These are phyloP conservation scores for Amoebophrya sp. DNA, from an alignment of 169 alveolate species.

Conservation along the genomic window DNA sequence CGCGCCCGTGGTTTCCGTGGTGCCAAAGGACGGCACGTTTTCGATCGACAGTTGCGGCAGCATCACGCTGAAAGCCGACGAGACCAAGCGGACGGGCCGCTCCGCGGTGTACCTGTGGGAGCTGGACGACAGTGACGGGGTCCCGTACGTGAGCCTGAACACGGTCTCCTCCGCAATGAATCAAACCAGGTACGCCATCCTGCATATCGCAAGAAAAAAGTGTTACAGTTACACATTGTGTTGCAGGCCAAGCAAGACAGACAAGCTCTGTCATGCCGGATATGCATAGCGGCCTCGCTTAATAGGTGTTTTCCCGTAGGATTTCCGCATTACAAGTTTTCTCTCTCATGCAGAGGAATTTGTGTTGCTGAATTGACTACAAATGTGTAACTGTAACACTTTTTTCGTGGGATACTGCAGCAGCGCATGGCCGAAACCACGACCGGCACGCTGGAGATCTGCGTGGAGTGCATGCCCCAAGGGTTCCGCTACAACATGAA, in stretches of 20 bases:
- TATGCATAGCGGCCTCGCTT: too few species aligned
- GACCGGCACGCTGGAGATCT: not conserved
- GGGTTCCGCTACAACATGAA: not conserved
- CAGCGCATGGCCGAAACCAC: not conserved
- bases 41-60: not conserved
- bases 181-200: not conserved
- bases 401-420: too few species aligned
- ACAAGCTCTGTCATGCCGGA: too few species aligned
- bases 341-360: too few species aligned
- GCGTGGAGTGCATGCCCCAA: slow-evolving; percentile 21
- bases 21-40: not conserved
- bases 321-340: too few species aligned
- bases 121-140: not conserved
- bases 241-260: too few species aligned
- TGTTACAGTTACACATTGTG: too few species aligned
- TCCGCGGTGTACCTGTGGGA: not conserved
- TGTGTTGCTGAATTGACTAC: too few species aligned
- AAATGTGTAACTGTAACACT: too few species aligned
- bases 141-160: not conserved
- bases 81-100: not conserved
- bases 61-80: slow-evolving; percentile 9
- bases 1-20: not conserved
- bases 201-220: too few species aligned
- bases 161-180: not conserved
- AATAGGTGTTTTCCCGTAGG: too few species aligned